Evolutionary conservation across 148 eudicot species (phyloP).

Genomic region (Rhododendron williamsianum): DNA sequence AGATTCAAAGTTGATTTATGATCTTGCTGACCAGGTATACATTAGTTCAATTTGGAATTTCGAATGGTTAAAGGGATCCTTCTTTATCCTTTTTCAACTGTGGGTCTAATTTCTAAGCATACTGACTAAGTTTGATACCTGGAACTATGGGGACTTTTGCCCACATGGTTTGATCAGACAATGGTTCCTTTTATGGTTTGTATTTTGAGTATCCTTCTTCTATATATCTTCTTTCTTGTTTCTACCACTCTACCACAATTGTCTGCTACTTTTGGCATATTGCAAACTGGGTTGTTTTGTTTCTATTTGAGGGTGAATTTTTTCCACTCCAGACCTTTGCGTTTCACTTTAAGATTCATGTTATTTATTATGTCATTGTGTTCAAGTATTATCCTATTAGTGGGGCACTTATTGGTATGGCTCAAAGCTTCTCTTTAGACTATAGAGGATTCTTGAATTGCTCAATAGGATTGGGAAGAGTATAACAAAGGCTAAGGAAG

Average conservation of each 20-base stretch:
- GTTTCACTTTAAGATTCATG: background rate
- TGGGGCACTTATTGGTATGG: background rate
- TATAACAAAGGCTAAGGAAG: background rate
- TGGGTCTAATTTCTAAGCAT: background rate
- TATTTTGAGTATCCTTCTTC: background rate
- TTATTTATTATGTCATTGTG: background rate
- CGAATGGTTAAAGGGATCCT: background rate
- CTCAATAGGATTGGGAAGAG: background rate
- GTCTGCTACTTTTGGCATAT: background rate
- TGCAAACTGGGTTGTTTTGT: background rate
- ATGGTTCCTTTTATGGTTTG: background rate
- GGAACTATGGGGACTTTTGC: background rate
- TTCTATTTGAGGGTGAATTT: background rate
- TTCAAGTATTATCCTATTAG: background rate
- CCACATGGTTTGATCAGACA: background rate
- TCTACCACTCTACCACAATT: background rate
- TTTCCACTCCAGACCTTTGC: background rate
- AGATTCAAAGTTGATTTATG: slow-evolving; percentile 93
- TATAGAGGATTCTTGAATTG: background rate
- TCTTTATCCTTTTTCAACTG: background rate
- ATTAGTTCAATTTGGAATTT: slow-evolving; percentile 5
- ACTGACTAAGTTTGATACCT: background rate
- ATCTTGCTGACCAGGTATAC: slow-evolving; percentile 96
- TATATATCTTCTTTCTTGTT: background rate
- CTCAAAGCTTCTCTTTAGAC: background rate